phyloP scores from a whole-genome alignment of 441 rosid genomes.

The Populus hybrid region DNA sequence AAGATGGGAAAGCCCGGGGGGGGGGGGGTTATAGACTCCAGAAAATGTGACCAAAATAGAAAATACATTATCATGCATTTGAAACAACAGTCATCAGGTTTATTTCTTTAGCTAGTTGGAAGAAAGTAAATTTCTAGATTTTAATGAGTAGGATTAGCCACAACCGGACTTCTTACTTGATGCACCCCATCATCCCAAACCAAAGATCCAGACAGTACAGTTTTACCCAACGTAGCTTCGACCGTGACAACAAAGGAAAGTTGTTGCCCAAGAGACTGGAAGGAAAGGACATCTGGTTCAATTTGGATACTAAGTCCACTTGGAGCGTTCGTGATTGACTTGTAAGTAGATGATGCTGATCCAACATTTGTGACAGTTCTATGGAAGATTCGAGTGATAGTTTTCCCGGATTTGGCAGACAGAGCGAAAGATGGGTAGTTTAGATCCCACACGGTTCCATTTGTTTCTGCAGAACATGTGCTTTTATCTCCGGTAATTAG shows the following conservation, averaged over 20 bases:
- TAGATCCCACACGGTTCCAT: conserved; percentile 45
- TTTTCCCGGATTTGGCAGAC: conserved; percentile 9
- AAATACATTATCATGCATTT: no score
- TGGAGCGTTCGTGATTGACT: conserved; percentile 19
- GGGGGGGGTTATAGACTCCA: no score
- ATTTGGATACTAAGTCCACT: conserved; percentile 30
- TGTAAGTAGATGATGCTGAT: conserved; percentile 30
- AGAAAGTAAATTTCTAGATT: not conserved
- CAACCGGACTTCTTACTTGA: conserved; percentile 57
- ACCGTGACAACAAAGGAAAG: conserved; percentile 36
- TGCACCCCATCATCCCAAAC: conserved; percentile 50
- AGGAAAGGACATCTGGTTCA: conserved; percentile 30
- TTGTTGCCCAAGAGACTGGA: conserved; percentile 32
- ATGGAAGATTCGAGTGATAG: conserved; percentile 23
- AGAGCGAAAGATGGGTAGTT: conserved; percentile 63
- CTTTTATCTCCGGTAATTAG: conserved; percentile 34
- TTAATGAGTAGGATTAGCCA: conserved; percentile 23
- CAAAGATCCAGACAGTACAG: conserved; percentile 31
- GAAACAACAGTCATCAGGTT: not conserved
- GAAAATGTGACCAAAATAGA: no score
- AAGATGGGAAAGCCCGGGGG: no score
- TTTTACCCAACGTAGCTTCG: conserved; percentile 9
- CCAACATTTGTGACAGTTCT: conserved; percentile 65
- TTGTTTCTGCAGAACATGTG: conserved; percentile 32
- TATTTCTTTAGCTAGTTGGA: not conserved